Conservation (phyloP, 2,329 filamentous ascomycete species). For the Xylaria sp. region DNA sequence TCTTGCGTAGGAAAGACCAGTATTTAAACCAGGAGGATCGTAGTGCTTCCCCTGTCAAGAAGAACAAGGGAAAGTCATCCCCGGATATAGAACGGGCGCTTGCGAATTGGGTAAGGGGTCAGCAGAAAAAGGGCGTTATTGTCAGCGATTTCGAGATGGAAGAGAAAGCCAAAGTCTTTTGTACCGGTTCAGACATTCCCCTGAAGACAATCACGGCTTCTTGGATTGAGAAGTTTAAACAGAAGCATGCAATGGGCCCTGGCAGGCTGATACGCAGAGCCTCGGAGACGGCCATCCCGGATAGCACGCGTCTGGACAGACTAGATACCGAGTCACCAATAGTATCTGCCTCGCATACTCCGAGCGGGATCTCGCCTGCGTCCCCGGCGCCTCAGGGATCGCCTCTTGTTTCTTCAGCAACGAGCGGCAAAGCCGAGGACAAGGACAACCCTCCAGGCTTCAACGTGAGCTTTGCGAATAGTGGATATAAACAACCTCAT, state of each 20-base stretch:
- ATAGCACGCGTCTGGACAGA: constrained; percentile 67
- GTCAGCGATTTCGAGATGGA: constrained; percentile 84
- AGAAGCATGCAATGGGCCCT: constrained; percentile 75
- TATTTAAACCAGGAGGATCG: constrained; percentile 87
- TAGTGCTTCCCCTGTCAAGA: constrained; percentile 82
- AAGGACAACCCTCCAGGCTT: constrained; percentile 69
- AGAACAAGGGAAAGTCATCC: constrained; percentile 80
- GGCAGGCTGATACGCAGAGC: constrained; percentile 65
- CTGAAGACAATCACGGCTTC: constrained; percentile 76
- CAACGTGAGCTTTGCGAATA: constrained; percentile 65
- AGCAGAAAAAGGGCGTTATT: constrained; percentile 77
- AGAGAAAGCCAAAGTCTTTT: constrained; percentile 85
- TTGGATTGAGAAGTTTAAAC: constrained; percentile 97
- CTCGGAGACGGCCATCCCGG: constrained; percentile 77
- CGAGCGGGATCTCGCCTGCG: constrained; percentile 75
- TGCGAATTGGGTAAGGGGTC: constrained; percentile 85
- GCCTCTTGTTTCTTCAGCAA: constrained; percentile 75
- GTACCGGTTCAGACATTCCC: constrained; percentile 76
- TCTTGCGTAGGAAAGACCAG: constrained; percentile 92
- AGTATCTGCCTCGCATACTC: constrained; percentile 69
- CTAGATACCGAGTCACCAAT: constrained; percentile 65
- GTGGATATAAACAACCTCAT: constrained; percentile 69
- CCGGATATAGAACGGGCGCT: constrained; percentile 94
- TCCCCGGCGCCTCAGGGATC: constrained; percentile 74
- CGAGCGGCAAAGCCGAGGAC: constrained; percentile 74